Percentiles rank a stretch among this genome's conserved stretches.
phyloP scores from a whole-genome alignment of 2,329 filamentous ascomycete species.

The Fusarium cicatricum region DNA sequence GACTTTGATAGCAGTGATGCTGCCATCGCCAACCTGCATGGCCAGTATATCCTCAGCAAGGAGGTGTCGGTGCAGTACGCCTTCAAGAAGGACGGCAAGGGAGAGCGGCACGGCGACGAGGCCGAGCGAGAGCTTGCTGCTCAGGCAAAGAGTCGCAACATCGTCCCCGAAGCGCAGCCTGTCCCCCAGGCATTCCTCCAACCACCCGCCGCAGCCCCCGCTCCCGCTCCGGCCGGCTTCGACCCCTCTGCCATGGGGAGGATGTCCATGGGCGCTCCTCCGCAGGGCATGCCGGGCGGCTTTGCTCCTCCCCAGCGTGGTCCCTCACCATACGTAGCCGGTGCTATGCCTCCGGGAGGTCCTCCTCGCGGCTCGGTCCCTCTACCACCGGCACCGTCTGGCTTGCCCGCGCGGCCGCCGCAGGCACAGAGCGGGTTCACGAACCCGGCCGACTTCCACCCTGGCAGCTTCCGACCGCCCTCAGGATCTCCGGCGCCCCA shows the following conservation, averaged over 20 bases:
- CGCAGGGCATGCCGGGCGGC: conserved; percentile 48
- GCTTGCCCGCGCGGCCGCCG: conserved; percentile 60
- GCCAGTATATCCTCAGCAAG: conserved; percentile 96
- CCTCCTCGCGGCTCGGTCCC: conserved; percentile 45
- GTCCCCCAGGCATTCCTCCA: conserved; percentile 76
- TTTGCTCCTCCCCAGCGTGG: conserved; percentile 50
- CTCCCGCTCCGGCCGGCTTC: conserved; percentile 45
- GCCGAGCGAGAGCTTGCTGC: conserved; percentile 91
- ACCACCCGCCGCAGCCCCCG: conserved; percentile 37
- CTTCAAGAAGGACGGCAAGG: conserved; percentile 99
- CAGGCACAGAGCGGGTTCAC: conserved; percentile 55
- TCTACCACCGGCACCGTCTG: conserved; percentile 59
- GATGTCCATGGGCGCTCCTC: conserved; percentile 42
- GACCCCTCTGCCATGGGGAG: conserved; percentile 46
- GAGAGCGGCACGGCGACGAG: conserved; percentile 92
- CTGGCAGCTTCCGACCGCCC: conserved; percentile 52
- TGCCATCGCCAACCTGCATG: conserved; percentile 91
- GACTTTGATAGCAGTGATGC: conserved; percentile 94
- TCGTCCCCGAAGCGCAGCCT: conserved; percentile 80
- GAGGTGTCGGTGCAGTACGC: conserved; percentile 97
- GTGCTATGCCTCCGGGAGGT: conserved; percentile 38
- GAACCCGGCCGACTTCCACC: conserved; percentile 59
- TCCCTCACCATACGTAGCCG: conserved; percentile 47
- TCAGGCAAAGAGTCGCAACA: conserved; percentile 93
- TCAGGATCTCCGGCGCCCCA: conserved; percentile 49